Evolutionary conservation across 495 filamentous ascomycete species (phyloP).

Genomic region (Talaromyces proteolyticus): DNA sequence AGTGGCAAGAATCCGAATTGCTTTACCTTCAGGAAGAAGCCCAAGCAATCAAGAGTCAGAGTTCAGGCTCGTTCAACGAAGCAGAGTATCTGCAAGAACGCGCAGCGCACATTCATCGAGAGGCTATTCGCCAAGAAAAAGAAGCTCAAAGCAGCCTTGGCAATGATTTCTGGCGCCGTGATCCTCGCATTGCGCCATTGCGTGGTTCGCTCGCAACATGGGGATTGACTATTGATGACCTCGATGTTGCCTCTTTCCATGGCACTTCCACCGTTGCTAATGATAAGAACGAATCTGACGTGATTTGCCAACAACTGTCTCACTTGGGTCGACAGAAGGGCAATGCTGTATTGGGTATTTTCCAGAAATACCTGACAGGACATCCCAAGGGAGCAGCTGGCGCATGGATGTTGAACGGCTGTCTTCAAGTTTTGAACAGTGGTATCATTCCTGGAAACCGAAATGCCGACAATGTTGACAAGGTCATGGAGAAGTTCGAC

Average conservation of each 20-base stretch:
- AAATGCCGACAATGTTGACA: constrained; percentile 96
- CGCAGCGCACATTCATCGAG: constrained; percentile 78
- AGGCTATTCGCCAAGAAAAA: constrained; percentile 84
- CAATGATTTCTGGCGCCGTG: constrained; percentile 98
- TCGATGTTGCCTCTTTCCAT: constrained; percentile 95
- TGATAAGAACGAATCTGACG: constrained; percentile 99
- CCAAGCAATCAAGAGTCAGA: constrained; percentile 81
- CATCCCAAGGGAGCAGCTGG: constrained; percentile 99
- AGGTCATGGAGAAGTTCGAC: constrained; percentile 94
- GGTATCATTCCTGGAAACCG: constrained; percentile 95
- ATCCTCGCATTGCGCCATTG: constrained; percentile 87
- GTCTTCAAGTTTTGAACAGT: constrained; percentile 86
- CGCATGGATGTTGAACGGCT: constrained; percentile 99
- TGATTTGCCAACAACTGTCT: constrained; percentile 92
- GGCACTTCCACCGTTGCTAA: constrained; percentile 98
- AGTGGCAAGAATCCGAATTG: constrained; percentile 93
- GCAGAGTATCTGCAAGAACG: constrained; percentile 83
- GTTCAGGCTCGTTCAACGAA: constrained; percentile 60
- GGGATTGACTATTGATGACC: constrained; percentile 96
- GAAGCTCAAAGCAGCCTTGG: constrained; percentile 86
- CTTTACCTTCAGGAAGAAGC: constrained; percentile 89
- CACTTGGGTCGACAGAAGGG: constrained; percentile 95
- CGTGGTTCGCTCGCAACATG: constrained; percentile 93
- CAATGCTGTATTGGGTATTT: constrained; percentile 93
- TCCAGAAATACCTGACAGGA: constrained; percentile 98